Conservation (phyloP, 345 rosid species). For the Aethionema arabicum region DNA sequence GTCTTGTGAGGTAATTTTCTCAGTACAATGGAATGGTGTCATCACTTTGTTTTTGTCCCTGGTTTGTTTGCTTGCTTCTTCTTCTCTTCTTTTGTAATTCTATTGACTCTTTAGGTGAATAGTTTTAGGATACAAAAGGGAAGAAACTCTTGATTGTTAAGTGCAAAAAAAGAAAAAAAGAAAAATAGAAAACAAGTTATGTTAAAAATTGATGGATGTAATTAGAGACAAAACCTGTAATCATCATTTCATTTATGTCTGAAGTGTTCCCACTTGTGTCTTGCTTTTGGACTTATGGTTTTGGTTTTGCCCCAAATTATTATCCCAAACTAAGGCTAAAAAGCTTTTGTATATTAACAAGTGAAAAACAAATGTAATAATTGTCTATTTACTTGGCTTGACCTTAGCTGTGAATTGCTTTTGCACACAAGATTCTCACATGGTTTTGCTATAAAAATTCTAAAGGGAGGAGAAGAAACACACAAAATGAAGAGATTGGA, state of each 20-base stretch:
- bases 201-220: conserved; percentile 23
- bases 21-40: conserved; percentile 20
- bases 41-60: conserved; percentile 11
- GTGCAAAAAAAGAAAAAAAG: not conserved
- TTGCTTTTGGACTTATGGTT: conserved; percentile 17
- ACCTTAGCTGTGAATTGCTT: conserved; percentile 20
- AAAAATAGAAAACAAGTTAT: conserved; percentile 8
- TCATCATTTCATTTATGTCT: conserved; percentile 1
- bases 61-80: not conserved
- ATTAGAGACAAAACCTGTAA: conserved; percentile 27
- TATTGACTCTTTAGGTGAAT: conserved; percentile 32
- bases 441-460: no score
- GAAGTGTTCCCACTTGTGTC: not conserved
- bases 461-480: no score
- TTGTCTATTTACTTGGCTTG: conserved; percentile 27
- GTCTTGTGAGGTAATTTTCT: conserved; percentile 27
- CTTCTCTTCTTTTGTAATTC: conserved; percentile 31
- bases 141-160: conserved; percentile 30
- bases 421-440: not conserved
- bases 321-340: no score
- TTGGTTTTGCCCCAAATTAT: conserved; percentile 9
- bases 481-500: no score
- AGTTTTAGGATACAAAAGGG: conserved; percentile 33
- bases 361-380: conserved; percentile 22
- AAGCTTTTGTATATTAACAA: conserved; percentile 32